phyloP scores from a whole-genome alignment of 805 yeast species.

The Brettanomyces custersianus region DNA sequence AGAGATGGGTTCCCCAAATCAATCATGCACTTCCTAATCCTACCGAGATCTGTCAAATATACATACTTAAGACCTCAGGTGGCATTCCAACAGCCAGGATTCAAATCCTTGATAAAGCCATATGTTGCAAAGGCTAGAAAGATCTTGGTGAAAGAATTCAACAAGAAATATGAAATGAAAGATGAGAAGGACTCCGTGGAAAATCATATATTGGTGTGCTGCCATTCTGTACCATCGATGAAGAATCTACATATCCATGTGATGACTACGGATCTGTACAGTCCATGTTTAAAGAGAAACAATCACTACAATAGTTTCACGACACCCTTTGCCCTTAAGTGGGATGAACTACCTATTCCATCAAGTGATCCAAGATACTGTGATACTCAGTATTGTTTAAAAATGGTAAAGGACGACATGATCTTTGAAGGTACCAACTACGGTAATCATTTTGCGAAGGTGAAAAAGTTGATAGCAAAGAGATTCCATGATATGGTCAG shows the following conservation, averaged over 20 bases:
- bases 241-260: slow-evolving; percentile 66
- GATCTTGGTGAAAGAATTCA: slow-evolving; percentile 10
- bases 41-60: slow-evolving; percentile 39
- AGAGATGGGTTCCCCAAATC: slow-evolving; percentile 60
- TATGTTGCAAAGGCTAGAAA: slow-evolving; percentile 31
- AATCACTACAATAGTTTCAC: slow-evolving; percentile 67
- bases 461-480: slow-evolving; percentile 32
- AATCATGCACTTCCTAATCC: slow-evolving; percentile 45
- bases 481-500: slow-evolving; percentile 23
- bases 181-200: slow-evolving; percentile 13
- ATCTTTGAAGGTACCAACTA: slow-evolving; percentile 32
- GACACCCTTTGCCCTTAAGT: slow-evolving; percentile 52
- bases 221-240: slow-evolving; percentile 67
- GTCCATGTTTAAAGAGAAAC: slow-evolving; percentile 45
- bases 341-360: slow-evolving; percentile 38
- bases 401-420: slow-evolving; percentile 24
- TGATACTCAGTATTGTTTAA: slow-evolving; percentile 25
- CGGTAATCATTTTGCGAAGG: slow-evolving; percentile 30
- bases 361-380: slow-evolving; percentile 31
- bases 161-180: slow-evolving; percentile 5
- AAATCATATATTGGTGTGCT: slow-evolving; percentile 41
- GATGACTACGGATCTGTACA: slow-evolving; percentile 53
- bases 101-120: slow-evolving; percentile 19
- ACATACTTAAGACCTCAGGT: slow-evolving; percentile 43
- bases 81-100: slow-evolving; percentile 31